A percentile compares a stretch with the other conserved stretches of the same genome.
These are phyloP conservation scores for Limonium bicolor DNA, from an alignment of 148 eudicot species.

Conservation along the genomic window DNA sequence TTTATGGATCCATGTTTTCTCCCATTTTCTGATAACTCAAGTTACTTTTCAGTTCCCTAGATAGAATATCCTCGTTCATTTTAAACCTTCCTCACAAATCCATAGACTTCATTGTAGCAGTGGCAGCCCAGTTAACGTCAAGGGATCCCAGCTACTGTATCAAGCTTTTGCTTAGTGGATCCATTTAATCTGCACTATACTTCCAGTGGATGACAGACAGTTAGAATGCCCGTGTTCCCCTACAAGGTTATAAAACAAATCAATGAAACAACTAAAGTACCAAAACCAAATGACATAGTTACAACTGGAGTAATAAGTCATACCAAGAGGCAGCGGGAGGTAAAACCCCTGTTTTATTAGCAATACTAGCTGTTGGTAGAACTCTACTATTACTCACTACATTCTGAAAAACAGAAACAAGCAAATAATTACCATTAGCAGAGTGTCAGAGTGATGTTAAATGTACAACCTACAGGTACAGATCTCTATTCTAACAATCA, in stretches of 20 bases:
- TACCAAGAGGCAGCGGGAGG: conserved; percentile 96
- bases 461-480: no score
- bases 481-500: no score
- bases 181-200: conserved; percentile 27
- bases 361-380: conserved; percentile 64
- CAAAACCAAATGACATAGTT: no score
- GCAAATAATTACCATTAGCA: no score
- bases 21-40: conserved; percentile 21
- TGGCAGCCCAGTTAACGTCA: conserved; percentile 15
- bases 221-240: conserved; percentile 69
- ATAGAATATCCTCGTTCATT: conserved; percentile 21
- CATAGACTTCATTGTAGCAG: conserved; percentile 14
- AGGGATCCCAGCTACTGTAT: conserved; percentile 16
- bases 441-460: no score
- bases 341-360: conserved; percentile 65
- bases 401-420: conserved; percentile 1
- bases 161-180: conserved; percentile 40
- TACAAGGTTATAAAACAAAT: no score
- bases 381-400: conserved; percentile 20
- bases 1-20: conserved; percentile 17
- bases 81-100: conserved; percentile 23
- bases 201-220: conserved; percentile 22
- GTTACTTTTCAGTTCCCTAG: conserved; percentile 18
- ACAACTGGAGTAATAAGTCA: background rate
- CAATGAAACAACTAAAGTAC: no score